Conservation (phyloP, 2,329 filamentous ascomycete genomes). For the Clathrospora elynae region DNA sequence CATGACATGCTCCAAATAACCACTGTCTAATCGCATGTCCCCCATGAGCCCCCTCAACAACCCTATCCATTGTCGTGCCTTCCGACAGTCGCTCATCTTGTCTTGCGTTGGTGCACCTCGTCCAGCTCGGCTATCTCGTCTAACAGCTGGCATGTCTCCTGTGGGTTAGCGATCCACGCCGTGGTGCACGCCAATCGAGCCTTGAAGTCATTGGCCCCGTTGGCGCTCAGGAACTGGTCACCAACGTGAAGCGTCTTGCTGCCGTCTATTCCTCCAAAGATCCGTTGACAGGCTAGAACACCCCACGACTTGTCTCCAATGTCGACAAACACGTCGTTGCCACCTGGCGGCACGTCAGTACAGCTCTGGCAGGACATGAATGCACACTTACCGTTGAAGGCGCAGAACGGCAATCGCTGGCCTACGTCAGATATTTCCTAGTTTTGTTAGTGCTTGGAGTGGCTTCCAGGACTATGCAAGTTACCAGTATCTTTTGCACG, state of each 20-base stretch:
- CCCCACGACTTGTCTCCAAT: conserved; percentile 98
- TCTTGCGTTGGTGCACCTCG: conserved; percentile 48
- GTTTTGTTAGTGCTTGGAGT: conserved; percentile 13
- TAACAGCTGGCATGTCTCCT: conserved; percentile 85
- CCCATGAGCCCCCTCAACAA: background rate
- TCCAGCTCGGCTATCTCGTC: conserved; percentile 71
- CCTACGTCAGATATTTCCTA: conserved; percentile 75
- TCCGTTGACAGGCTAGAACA: conserved; percentile 87
- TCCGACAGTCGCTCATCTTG: conserved; percentile 18
- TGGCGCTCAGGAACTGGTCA: conserved; percentile 91
- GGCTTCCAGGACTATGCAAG: conserved; percentile 2
- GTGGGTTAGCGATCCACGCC: conserved; percentile 93
- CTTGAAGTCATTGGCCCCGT: conserved; percentile 94
- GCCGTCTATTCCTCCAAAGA: conserved; percentile 77
- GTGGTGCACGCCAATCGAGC: conserved; percentile 90
- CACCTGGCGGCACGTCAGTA: conserved; percentile 58
- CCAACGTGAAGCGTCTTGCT: conserved; percentile 90
- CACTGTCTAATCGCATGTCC: background rate
- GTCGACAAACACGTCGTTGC: conserved; percentile 96
- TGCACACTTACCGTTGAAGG: conserved; percentile 74
- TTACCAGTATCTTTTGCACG: conserved; percentile 80
- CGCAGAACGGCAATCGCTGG: conserved; percentile 80
- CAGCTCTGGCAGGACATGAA: background rate
- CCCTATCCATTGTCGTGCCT: too few relatives aligned
- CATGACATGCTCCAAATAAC: conserved; percentile 1